Base-by-base conservation (phyloP, 495 filamentous ascomycete species). In the Amniculicola lignicola region DNA sequence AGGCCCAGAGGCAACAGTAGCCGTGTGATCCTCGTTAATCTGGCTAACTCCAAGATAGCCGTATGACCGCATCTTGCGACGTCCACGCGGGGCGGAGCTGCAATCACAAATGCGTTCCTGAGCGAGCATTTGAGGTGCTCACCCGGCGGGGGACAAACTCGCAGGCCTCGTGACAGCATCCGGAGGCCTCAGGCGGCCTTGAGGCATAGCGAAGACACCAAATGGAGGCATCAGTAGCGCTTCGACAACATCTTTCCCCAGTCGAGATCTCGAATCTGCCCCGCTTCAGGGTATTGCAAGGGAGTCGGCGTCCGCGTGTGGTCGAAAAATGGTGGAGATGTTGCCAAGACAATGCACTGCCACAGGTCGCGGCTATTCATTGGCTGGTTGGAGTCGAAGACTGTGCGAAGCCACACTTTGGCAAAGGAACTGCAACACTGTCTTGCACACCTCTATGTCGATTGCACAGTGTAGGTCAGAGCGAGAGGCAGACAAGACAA, bases 391-490 rank as follows among this genome's bases (percentile, higher is more conserved):
- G 25, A 54, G 46, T 11, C 39, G 7, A 18, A 40, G 7, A n/a
- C 19, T 14, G 38, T 6, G 53, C 55, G 29, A 51, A 58, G 54
- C 55, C 55, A 46, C 55, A 40, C 14, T 47, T 24, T 29, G 7
- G 28, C 45, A 41, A 21, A 37, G 38, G 27, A 29, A 21, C 33
- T 28, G 37, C 38, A 25, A 44, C 29, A 36, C 45, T 22, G 37
- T 43, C 41, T 27, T 47, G 52, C 39, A 54, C 40, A 41, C 15
- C 40, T 12, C 22, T n/a, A 6, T 19, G 9, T 6, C 2, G 9
- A 16, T 4, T 27, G 1, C 12, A 11, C 39, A 21, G 19, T 2
- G 38, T 25, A 15, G 36, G 37, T 52, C 41, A 21, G 10, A 14
- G 19, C 11, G 45, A 23, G 37, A 57, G 55, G 55, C 55, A 52